A percentile compares a stretch with the other conserved stretches of the same genome.
Conservation (phyloP, 2,329 filamentous ascomycete species). For the Aureobasidium leucospermi region DNA sequence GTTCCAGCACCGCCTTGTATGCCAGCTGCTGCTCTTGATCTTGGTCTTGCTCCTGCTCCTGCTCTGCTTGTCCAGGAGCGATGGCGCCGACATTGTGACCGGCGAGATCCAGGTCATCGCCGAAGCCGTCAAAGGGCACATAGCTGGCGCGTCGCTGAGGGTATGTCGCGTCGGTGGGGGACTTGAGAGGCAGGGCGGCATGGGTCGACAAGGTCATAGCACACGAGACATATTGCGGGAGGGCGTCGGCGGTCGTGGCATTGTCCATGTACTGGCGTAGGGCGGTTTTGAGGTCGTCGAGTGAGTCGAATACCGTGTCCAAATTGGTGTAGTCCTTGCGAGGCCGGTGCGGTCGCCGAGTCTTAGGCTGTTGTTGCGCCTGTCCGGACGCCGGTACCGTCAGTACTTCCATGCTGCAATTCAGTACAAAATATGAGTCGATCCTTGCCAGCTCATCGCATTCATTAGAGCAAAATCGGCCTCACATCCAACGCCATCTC, state of each 20-base stretch:
- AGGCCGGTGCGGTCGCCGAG: slow-evolving; percentile 8
- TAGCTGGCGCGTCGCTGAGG: slow-evolving; percentile 5
- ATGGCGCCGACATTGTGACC: neutral
- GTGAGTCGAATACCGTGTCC: slow-evolving; percentile 13
- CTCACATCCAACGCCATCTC: neutral
- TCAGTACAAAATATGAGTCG: neutral
- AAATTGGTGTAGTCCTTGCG: slow-evolving; percentile 14
- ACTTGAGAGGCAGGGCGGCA: slow-evolving; percentile 9
- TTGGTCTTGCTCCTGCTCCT: neutral
- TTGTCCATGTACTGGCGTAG: slow-evolving; percentile 16
- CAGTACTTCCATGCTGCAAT: neutral
- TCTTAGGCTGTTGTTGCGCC: neutral
- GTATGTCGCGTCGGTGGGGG: neutral
- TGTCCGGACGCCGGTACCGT: neutral
- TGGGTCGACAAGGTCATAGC: slow-evolving; percentile 12
- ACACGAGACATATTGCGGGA: slow-evolving; percentile 12
- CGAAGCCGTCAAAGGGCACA: slow-evolving; percentile 1
- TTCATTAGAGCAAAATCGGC: neutral
- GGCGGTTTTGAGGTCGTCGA: slow-evolving; percentile 15
- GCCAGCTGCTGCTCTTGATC: neutral
- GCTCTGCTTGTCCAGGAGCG: neutral
- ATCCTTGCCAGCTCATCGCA: neutral
- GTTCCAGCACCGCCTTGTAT: slow-evolving; percentile 5
- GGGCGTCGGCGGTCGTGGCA: slow-evolving; percentile 1
- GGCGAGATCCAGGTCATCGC: neutral